Evolutionary conservation across 345 rosid genomes (phyloP).

Genomic region (Excoecaria agallocha): DNA sequence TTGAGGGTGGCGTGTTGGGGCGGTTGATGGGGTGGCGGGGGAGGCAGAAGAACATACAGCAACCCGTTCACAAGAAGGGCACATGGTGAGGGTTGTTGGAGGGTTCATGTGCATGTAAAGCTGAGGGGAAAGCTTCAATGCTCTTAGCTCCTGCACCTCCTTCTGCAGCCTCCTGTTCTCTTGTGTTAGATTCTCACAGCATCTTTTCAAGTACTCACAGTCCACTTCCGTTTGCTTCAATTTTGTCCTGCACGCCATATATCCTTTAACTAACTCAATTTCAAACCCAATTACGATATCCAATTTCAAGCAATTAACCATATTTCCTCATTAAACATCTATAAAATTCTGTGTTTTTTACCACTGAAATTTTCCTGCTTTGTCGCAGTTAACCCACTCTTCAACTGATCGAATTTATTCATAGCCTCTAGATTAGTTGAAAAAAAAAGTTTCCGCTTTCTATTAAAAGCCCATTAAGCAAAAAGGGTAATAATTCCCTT

Average conservation of each 20-base stretch:
- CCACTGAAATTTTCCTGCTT: too few species aligned
- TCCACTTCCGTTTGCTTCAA: conserved; percentile 90
- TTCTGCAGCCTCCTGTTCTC: conserved; percentile 78
- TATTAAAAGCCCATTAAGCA: neutral
- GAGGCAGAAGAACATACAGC: conserved; percentile 30
- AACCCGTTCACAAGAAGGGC: conserved; percentile 83
- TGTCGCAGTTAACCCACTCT: too few species aligned
- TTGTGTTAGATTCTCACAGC: conserved; percentile 73
- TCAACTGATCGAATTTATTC: too few species aligned
- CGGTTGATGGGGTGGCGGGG: conserved; percentile 22
- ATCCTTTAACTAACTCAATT: neutral
- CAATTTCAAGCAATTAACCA: neutral
- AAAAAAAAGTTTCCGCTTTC: neutral
- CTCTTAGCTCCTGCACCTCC: conserved; percentile 82
- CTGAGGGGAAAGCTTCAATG: conserved; percentile 77
- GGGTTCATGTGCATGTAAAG: conserved; percentile 86
- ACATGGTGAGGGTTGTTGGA: conserved; percentile 87
- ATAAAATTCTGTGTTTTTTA: too few species aligned
- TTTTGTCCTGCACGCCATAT: conserved; percentile 54
- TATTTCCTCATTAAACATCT: too few species aligned
- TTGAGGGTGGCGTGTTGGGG: conserved; percentile 27
- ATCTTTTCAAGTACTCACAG: conserved; percentile 70
- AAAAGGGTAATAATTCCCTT: neutral
- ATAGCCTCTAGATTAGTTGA: too few species aligned
- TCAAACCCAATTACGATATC: neutral